Conservation (phyloP, 495 filamentous ascomycete species). For the Lophiostoma macrostomum region DNA sequence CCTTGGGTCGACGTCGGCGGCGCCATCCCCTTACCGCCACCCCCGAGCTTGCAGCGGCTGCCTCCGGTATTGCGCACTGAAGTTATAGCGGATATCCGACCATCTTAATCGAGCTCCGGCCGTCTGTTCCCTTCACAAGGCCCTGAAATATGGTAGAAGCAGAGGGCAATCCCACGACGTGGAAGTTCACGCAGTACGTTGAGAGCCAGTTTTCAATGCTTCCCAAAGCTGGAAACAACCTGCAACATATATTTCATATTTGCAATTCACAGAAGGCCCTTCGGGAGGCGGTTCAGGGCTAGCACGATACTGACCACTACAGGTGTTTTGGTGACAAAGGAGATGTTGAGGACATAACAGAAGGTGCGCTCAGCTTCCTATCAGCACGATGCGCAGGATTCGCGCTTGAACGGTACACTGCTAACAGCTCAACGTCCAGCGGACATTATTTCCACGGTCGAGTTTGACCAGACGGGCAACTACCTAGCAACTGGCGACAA, state of each 20-base stretch:
- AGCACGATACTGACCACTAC: background rate
- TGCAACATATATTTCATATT: no score
- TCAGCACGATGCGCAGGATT: no score
- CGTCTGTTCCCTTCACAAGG: conserved; percentile 5
- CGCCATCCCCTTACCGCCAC: conserved; percentile 4
- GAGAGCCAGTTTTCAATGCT: no score
- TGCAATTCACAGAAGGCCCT: no score
- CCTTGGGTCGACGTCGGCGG: conserved; percentile 32
- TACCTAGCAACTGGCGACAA: conserved; percentile 98
- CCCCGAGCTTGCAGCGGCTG: background rate
- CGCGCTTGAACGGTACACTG: no score
- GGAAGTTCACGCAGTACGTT: conserved; percentile 99
- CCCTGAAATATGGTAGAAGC: conserved; percentile 83
- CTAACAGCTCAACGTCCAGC: conserved; percentile 51
- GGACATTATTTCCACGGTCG: conserved; percentile 98
- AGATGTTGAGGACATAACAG: conserved; percentile 99
- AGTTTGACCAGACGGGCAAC: conserved; percentile 98
- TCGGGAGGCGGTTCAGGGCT: background rate
- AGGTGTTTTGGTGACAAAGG: conserved; percentile 99
- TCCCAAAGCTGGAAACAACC: no score
- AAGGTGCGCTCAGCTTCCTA: conserved; percentile 63
- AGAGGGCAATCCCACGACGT: conserved; percentile 89
- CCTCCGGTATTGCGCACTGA: background rate
- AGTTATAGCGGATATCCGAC: background rate
- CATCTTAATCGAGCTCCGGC: conserved; percentile 1